Conservation (phyloP, 495 filamentous ascomycete species). For the Physcia stellaris region DNA sequence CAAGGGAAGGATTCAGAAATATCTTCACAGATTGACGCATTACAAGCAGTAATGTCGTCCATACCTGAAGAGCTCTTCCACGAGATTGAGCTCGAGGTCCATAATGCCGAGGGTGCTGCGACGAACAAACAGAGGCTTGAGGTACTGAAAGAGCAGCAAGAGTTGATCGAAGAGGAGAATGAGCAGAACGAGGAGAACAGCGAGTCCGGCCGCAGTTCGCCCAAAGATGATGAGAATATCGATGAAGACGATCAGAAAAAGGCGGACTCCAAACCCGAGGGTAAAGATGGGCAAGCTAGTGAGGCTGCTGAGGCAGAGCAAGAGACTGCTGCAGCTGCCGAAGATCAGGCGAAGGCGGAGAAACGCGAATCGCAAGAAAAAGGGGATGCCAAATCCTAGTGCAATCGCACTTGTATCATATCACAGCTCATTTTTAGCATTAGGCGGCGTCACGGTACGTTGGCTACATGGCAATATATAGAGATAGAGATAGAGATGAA, state of each 20-base stretch:
- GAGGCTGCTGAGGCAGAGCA: conserved; percentile 27
- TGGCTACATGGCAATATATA: too few species aligned
- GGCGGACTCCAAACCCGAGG: conserved; percentile 18
- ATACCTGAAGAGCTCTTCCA: conserved; percentile 99
- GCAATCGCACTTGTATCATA: too few species aligned
- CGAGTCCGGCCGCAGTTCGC: conserved; percentile 34
- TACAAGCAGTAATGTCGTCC: conserved; percentile 79
- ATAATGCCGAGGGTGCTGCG: conserved; percentile 90
- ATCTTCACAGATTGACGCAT: conserved; percentile 80
- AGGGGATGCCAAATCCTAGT: too few species aligned
- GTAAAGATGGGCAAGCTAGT: conserved; percentile 20
- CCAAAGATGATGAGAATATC: conserved; percentile 68
- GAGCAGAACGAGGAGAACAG: conserved; percentile 71
- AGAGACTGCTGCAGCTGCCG: conserved; percentile 27
- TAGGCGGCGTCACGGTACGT: too few species aligned
- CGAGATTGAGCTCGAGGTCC: conserved; percentile 97
- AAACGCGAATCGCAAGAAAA: conserved; percentile 20
- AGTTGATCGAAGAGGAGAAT: conserved; percentile 94
- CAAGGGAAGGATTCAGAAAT: conserved; percentile 82
- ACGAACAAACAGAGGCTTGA: conserved; percentile 99
- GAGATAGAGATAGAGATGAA: too few species aligned
- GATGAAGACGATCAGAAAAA: conserved; percentile 42
- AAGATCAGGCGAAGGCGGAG: conserved; percentile 18
- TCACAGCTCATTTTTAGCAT: too few species aligned
- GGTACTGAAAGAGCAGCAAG: conserved; percentile 96